Evolutionary conservation across 306 rosid species (phyloP), one percentile per base, ranked within the genome.

Genomic region (Trifolium fragiferum): DNA sequence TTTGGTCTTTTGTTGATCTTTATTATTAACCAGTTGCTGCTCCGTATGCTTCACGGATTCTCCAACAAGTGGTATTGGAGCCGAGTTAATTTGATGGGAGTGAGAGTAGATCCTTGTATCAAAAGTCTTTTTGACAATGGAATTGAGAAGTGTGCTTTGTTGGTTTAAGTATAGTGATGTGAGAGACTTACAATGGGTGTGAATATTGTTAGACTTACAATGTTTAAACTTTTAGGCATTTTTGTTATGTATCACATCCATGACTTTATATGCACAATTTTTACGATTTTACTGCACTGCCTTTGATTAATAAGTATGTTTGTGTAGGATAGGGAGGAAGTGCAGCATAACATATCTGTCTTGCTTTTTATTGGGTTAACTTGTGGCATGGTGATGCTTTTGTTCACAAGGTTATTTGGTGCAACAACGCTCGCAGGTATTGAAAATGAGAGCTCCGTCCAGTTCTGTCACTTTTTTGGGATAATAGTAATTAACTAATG

Each of bases 301-400:
- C 30, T 75, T 78, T 32, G 53, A 73, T 20, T 40, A 66, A 27
- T 57, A 66, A 16, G 46, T 63, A 14, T 63, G 58, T 64, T 71
- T 72, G 50, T 86, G 87, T 91, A 93, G 98, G 97, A 91, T 69
- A 89, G 85, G 80, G 82, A 84, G 54, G 90, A 84, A 87, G 97
- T 89, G 70, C 98, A 93, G 70, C 97, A 88, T 58, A 57, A 73
- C 58, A 74, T 79, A 79, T 79, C 83, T 67, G 62, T 84, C 74
- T 84, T 91, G 86, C 98, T 91, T 77, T 91, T 87, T 83, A 74
- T 91, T 76, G 98, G 92, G 57, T 81, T 93, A 80, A 72, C 70
- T 40, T 93, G 94, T 86, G 98, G 98, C 81, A 41, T 79, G 44
- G 23, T 64, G 71, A 89, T 93, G 97, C 86, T 93, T 53, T 59